Conservation (phyloP, 2,329 filamentous ascomycete species). For the Pseudogymnoascus sp. region DNA sequence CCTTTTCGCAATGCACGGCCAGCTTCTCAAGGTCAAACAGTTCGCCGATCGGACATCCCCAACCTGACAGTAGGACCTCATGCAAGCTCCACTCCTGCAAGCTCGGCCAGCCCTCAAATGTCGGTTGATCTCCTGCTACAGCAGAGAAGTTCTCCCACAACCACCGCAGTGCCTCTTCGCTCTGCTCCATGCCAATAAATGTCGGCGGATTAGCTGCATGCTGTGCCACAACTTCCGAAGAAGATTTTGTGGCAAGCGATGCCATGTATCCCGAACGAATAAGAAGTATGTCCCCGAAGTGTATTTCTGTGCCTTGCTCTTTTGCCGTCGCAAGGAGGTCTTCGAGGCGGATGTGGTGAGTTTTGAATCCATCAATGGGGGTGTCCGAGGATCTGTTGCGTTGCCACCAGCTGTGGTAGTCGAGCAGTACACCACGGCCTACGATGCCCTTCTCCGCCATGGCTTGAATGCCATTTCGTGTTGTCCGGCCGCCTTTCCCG, state of each 20-base stretch:
- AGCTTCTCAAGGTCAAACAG: conserved; percentile 43
- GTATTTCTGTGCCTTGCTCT: conserved; percentile 36
- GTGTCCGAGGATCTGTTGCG: conserved; percentile 27
- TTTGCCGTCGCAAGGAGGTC: conserved; percentile 36
- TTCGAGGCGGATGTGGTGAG: conserved; percentile 27
- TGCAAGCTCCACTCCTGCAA: conserved; percentile 22
- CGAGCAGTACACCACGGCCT: conserved; percentile 44
- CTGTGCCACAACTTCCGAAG: conserved; percentile 28
- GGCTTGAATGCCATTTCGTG: conserved; percentile 37
- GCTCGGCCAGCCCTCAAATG: conserved; percentile 31
- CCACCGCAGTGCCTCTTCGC: conserved; percentile 32
- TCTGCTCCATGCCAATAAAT: conserved; percentile 39
- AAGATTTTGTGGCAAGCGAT: conserved; percentile 21
- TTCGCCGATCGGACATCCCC: conserved; percentile 44
- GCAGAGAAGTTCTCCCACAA: conserved; percentile 34
- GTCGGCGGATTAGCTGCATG: conserved; percentile 29
- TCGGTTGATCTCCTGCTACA: conserved; percentile 34
- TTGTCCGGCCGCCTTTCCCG: conserved; percentile 17
- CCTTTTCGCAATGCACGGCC: conserved; percentile 43
- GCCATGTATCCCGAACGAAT: conserved; percentile 39
- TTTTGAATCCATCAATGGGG: conserved; percentile 30
- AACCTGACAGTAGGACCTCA: conserved; percentile 39
- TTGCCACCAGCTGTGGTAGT: conserved; percentile 37
- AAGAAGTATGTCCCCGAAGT: conserved; percentile 42
- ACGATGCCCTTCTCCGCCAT: conserved; percentile 47